phyloP scores from a whole-genome alignment of 1,284 basidiomycete species.

The Mycena citricolor region DNA sequence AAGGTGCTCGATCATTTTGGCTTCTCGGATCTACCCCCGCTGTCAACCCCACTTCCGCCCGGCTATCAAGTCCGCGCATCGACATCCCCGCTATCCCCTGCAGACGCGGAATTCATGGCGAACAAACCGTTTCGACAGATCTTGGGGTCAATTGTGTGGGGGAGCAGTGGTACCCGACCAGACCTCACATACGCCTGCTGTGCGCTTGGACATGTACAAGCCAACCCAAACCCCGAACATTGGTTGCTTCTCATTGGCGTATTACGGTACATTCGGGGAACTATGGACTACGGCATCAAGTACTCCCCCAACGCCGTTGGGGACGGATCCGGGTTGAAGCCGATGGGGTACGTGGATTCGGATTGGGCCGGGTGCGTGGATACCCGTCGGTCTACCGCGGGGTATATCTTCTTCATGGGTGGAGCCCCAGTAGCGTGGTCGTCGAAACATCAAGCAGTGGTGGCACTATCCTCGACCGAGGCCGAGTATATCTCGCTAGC shows the following conservation, averaged over 20 bases:
- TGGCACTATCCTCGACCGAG: background rate
- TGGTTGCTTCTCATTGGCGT: conserved; percentile 2
- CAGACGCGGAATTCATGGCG: background rate
- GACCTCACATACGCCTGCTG: conserved; percentile 3
- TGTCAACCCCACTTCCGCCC: too few relatives aligned
- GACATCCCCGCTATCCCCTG: background rate
- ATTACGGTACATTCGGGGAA: conserved; percentile 3
- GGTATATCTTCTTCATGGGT: conserved; percentile 17
- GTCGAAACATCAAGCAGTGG: conserved; percentile 12
- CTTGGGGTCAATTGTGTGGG: too few relatives aligned
- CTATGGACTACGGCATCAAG: conserved; percentile 6
- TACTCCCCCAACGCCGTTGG: too few relatives aligned
- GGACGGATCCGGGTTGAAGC: conserved; percentile 10
- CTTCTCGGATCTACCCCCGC: conserved; percentile 2
- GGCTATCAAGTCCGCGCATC: background rate
- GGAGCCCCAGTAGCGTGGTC: conserved; percentile 20
- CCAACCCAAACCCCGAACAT: conserved; percentile 1
- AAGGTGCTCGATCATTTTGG: conserved; percentile 3
- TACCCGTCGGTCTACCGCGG: conserved; percentile 11
- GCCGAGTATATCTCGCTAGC: conserved; percentile 6
- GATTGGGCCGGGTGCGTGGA: conserved; percentile 12
- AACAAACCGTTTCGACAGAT: conserved; percentile 1
- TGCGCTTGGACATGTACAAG: conserved; percentile 5
- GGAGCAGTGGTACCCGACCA: conserved; percentile 5
- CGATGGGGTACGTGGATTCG: conserved; percentile 10